A percentile compares a stretch with the other conserved stretches of the same genome.
These are phyloP conservation scores for Tripterygium wilfordii DNA, from an alignment of 177 flowering plant species.

Conservation along the genomic window DNA sequence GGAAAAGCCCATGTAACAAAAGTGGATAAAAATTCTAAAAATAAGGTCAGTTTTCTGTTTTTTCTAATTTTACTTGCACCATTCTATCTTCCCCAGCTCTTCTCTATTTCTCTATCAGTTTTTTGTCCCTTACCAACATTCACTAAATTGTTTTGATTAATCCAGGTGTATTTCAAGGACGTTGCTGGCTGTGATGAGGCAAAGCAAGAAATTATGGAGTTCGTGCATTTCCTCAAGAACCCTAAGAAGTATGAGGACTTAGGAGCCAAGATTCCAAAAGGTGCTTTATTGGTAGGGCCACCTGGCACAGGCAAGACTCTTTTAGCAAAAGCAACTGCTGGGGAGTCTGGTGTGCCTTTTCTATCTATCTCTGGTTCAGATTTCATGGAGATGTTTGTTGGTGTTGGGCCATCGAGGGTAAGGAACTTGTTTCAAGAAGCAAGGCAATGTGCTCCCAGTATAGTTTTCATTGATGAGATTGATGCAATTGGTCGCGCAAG, in stretches of 20 bases:
- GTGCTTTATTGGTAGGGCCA: slow-evolving; percentile 87
- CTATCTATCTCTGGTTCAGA: slow-evolving; percentile 89
- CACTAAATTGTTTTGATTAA: neutral
- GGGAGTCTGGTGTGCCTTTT: slow-evolving; percentile 90
- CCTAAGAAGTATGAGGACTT: slow-evolving; percentile 87
- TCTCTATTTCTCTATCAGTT: neutral
- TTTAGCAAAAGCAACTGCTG: slow-evolving; percentile 94
- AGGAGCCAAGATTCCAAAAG: slow-evolving; percentile 94
- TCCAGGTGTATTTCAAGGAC: slow-evolving; percentile 78
- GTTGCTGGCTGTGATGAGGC: slow-evolving; percentile 99
- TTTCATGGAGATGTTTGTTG: slow-evolving; percentile 98
- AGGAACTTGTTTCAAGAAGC: slow-evolving; percentile 87
- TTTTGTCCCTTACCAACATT: too few species aligned
- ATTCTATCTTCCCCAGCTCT: too few species aligned
- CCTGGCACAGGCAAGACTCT: slow-evolving; percentile 97
- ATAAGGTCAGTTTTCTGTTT: slow-evolving; percentile 58
- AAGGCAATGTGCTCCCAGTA: slow-evolving; percentile 88
- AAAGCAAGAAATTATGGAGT: slow-evolving; percentile 95
- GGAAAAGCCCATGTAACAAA: slow-evolving; percentile 90
- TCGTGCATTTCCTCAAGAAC: slow-evolving; percentile 89
- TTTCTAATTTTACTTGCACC: too few species aligned
- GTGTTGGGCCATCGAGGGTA: slow-evolving; percentile 94
- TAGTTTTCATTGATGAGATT: slow-evolving; percentile 89
- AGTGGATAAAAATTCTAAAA: slow-evolving; percentile 72
- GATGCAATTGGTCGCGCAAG: slow-evolving; percentile 97